These are phyloP conservation scores for Periconia digitata DNA, from an alignment of 2,329 filamentous ascomycete species.

Conservation along the genomic window DNA sequence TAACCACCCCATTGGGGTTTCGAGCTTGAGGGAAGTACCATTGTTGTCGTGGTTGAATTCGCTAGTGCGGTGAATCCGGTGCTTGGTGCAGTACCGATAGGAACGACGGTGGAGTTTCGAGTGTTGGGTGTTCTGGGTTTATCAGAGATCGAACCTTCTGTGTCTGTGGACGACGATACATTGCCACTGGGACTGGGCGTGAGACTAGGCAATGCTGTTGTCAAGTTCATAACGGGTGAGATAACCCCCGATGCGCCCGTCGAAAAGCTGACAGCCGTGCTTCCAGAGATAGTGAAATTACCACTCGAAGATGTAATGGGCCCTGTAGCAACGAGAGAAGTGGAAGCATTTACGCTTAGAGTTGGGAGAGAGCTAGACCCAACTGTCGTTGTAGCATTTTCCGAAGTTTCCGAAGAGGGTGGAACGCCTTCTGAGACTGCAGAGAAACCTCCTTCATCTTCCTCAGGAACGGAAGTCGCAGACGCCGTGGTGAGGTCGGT, in stretches of 20 bases:
- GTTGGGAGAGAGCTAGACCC: slow-evolving; percentile 1
- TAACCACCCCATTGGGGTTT: neutral
- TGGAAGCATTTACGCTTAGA: slow-evolving; percentile 1
- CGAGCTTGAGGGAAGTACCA: neutral
- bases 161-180: neutral
- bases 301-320: slow-evolving; percentile 5
- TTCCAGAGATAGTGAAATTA: slow-evolving; percentile 9
- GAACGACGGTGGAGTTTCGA: neutral
- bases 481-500: slow-evolving; percentile 4
- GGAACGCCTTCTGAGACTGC: slow-evolving; percentile 12
- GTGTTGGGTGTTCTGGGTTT: neutral
- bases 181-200: slow-evolving; percentile 3
- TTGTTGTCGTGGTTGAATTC: slow-evolving; percentile 3
- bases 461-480: slow-evolving; percentile 5
- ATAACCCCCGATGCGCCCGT: slow-evolving; percentile 6
- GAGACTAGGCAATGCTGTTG: slow-evolving; percentile 9
- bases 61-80: neutral
- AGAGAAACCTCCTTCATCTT: neutral
- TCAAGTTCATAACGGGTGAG: slow-evolving; percentile 6
- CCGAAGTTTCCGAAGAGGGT: slow-evolving; percentile 9
- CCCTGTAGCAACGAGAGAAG: slow-evolving; percentile 1
- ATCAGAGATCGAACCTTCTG: slow-evolving; percentile 2
- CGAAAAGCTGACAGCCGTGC: slow-evolving; percentile 5
- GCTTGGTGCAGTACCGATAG: slow-evolving; percentile 2
- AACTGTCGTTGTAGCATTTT: slow-evolving; percentile 1